A percentile compares a stretch with the other conserved stretches of the same genome.
Evolutionary conservation across 2,329 filamentous ascomycete genomes (phyloP).

Genomic region (Boeremia exigua): DNA sequence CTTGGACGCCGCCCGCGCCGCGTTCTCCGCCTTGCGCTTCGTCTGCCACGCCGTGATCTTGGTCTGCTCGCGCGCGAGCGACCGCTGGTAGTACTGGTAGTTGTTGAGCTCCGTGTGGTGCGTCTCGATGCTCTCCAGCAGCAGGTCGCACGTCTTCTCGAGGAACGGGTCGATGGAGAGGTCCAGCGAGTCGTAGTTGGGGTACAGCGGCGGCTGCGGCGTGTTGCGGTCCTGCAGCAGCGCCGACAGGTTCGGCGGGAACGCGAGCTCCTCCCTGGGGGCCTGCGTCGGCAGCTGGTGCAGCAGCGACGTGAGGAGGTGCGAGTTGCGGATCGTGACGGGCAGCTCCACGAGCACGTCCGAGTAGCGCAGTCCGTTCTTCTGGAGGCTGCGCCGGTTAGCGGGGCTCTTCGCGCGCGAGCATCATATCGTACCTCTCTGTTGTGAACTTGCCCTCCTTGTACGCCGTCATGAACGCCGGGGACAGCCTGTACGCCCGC

Average conservation of each 20-base stretch:
- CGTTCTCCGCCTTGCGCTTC: slow-evolving; percentile 97
- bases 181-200: slow-evolving; percentile 88
- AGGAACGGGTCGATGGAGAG: slow-evolving; percentile 96
- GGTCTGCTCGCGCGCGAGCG: slow-evolving; percentile 88
- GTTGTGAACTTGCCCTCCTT: slow-evolving; percentile 98
- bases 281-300: slow-evolving; percentile 83
- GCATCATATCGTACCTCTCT: slow-evolving; percentile 76
- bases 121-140: slow-evolving; percentile 94
- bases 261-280: slow-evolving; percentile 69
- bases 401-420: slow-evolving; percentile 68
- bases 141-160: slow-evolving; percentile 95
- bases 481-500: slow-evolving; percentile 88
- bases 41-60: slow-evolving; percentile 97
- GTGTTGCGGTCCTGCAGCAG: slow-evolving; percentile 69
- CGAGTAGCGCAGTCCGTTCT: slow-evolving; percentile 90
- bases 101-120: slow-evolving; percentile 99
- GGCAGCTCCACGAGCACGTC: slow-evolving; percentile 93
- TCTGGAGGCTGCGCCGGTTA: slow-evolving; percentile 73
- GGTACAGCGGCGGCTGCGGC: slow-evolving; percentile 72
- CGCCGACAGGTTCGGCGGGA: slow-evolving; percentile 80
- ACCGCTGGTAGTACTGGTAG: slow-evolving; percentile 96
- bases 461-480: slow-evolving; percentile 84
- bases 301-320: slow-evolving; percentile 92
- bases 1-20: slow-evolving; percentile 81
- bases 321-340: slow-evolving; percentile 91